Percentiles rank a stretch among this genome's conserved stretches.
These are phyloP conservation scores for Penicillium sp. DNA, from an alignment of 2,329 filamentous ascomycete genomes.

Conservation along the genomic window DNA sequence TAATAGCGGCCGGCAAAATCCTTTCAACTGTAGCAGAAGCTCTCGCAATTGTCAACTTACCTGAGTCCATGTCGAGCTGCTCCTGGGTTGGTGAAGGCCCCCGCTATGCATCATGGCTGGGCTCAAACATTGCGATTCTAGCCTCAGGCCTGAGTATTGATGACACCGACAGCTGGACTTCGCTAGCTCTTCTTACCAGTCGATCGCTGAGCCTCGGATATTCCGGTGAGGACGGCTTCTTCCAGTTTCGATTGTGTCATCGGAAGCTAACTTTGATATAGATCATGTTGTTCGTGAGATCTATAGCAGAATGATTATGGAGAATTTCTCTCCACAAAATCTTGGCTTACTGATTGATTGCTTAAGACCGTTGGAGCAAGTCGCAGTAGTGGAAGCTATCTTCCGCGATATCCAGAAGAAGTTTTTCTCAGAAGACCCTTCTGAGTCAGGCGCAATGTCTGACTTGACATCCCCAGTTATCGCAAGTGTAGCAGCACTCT, in stretches of 20 bases:
- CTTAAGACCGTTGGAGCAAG: conserved; percentile 47
- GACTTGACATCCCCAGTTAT: conserved; percentile 33
- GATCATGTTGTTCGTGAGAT: conserved; percentile 38
- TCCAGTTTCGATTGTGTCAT: background rate
- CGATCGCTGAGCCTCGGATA: conserved; percentile 68
- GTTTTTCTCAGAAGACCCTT: conserved; percentile 28
- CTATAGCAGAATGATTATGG: conserved; percentile 33
- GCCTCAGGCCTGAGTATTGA: conserved; percentile 37
- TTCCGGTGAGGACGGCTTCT: conserved; percentile 46
- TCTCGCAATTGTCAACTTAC: conserved; percentile 34
- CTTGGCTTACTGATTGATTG: conserved; percentile 37
- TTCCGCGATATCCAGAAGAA: conserved; percentile 41
- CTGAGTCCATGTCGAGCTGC: conserved; percentile 19
- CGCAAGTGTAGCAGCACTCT: conserved; percentile 53
- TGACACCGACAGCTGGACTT: conserved; percentile 27
- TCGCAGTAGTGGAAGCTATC: conserved; percentile 40
- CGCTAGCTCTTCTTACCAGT: conserved; percentile 43
- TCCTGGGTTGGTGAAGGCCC: conserved; percentile 61
- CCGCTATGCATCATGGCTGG: conserved; percentile 66
- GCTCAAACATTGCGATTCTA: conserved; percentile 52
- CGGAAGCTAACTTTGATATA: conserved; percentile 19
- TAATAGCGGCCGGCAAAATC: conserved; percentile 56
- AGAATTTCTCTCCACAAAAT: conserved; percentile 20
- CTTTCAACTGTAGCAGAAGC: conserved; percentile 54
- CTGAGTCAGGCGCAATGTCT: conserved; percentile 8